Percentiles rank a stretch among this genome's conserved stretches.
phyloP scores from a whole-genome alignment of 768 basidiomycete species.

The Obba rivulosa region DNA sequence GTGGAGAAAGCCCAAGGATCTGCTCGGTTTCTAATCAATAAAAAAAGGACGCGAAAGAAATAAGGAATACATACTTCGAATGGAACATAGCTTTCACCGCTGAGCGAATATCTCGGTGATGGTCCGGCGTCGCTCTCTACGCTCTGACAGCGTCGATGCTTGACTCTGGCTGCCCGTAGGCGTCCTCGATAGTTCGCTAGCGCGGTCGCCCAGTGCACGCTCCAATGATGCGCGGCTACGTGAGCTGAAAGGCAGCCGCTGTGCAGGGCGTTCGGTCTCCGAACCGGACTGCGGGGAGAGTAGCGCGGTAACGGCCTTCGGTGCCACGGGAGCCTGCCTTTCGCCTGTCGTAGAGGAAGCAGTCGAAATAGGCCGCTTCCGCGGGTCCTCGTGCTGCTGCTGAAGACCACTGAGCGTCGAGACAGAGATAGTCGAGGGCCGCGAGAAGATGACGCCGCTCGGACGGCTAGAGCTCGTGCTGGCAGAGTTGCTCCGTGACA shows the following conservation, averaged over 20 bases:
- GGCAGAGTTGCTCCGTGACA: conserved; percentile 38
- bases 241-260: conserved; percentile 32
- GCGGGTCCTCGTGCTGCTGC: conserved; percentile 39
- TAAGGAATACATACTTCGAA: not conserved
- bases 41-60: not conserved
- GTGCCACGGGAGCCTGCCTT: conserved; percentile 2
- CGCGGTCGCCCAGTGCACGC: conserved; percentile 31
- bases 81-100: conserved; percentile 3
- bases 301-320: conserved; percentile 21
- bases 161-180: conserved; percentile 12
- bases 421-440: conserved; percentile 50
- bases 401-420: conserved; percentile 49
- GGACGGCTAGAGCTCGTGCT: conserved; percentile 31
- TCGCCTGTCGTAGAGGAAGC: conserved; percentile 24
- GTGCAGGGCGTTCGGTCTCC: conserved; percentile 46
- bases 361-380: conserved; percentile 30
- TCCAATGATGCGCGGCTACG: conserved; percentile 44
- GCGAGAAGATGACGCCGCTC: conserved; percentile 57
- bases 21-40: no score
- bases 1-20: not conserved
- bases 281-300: conserved; percentile 34
- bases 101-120: conserved; percentile 49
- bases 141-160: conserved; percentile 29
- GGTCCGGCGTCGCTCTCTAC: conserved; percentile 42
- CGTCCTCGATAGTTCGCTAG: conserved; percentile 30